Evolutionary conservation across 75 land plant species (phyloP), one percentile per base, ranked within the genome.

Genomic region (Cryptomeria japonica): DNA sequence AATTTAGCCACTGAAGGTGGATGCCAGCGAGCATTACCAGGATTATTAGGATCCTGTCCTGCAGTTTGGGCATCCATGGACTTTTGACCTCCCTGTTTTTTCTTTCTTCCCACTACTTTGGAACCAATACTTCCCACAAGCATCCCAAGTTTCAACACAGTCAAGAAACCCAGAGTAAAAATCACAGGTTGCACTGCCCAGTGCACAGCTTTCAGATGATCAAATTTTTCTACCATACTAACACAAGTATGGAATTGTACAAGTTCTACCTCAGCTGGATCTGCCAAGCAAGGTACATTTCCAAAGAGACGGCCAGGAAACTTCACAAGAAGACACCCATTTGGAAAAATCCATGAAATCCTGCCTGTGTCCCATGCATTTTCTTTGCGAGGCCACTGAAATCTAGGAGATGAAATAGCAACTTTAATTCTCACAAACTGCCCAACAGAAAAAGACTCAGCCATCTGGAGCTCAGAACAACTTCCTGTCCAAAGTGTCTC

Each of bases 401-500:
- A 98, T 42, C 97, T 92, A 0, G 99, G 99, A 77, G 89, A 91
- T 3, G 90, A 64, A 34, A 95, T 90, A 15, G 80, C 92, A 11
- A 88, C 82, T 83, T 92, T 96, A 86, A 96, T 83, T 89, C 88
- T 93, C 51, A 98, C 91, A 89, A 95, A 97, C 88, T 97, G 99
- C 8, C 99, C 99, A 12, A 91, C 87, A 56, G 84, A 86, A 58
- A 91, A 93, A 34, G 96, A 86, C 53, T 91, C 91, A 42, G 93
- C 92, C 95, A 96, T 96, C 88, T 95, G 95, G 61, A 97, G 90
- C 73, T 97, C 93, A 36, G 93, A 86, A 70, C 90, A 91, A 53
- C 84, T 58, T n/a, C 99, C 99, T 87, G 90, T 93, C 97, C 97
- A 98, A 25, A 98, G 93, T 84, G 92, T 97, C 84, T 97, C 97